phyloP scores from a whole-genome alignment of 768 basidiomycete genomes.

The Rhodotorula babjevae region DNA sequence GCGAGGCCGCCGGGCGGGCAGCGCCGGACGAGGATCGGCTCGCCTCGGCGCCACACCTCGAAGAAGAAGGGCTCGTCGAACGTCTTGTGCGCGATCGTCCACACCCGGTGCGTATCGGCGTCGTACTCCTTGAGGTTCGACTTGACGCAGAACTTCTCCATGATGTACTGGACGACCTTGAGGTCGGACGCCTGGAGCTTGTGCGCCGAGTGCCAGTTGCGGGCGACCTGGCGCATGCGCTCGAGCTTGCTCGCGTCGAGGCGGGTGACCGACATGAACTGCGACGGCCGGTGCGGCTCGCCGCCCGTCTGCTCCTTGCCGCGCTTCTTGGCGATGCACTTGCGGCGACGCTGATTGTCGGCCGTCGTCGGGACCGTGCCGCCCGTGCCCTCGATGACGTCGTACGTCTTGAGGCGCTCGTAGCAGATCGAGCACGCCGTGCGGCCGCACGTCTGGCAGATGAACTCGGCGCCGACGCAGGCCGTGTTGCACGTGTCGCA shows the following conservation, averaged over 20 bases:
- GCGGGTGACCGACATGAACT: conserved; percentile 19
- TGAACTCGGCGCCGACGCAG: conserved; percentile 11
- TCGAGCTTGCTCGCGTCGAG: conserved; percentile 12
- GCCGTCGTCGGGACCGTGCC: background rate
- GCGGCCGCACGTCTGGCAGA: conserved; percentile 33
- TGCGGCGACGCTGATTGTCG: conserved; percentile 26
- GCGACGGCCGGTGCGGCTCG: background rate
- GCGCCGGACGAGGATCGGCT: conserved; percentile 20
- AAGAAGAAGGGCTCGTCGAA: conserved; percentile 27
- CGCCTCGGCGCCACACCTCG: conserved; percentile 22
- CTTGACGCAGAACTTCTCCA: background rate
- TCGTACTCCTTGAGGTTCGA: conserved; percentile 21
- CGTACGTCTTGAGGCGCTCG: conserved; percentile 5
- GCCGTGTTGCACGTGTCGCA: conserved; percentile 32
- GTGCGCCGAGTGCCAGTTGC: conserved; percentile 3
- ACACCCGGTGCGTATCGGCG: conserved; percentile 5
- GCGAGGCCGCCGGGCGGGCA: conserved; percentile 4
- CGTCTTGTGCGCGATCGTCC: background rate
- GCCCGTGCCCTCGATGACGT: background rate
- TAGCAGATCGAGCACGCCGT: conserved; percentile 20
- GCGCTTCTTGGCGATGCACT: conserved; percentile 34
- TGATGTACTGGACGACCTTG: conserved; percentile 14
- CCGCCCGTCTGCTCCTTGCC: conserved; percentile 3
- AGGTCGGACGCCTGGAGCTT: conserved; percentile 5
- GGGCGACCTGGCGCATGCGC: background rate